A percentile compares a stretch with the other conserved stretches of the same genome.
Evolutionary conservation across 768 basidiomycete genomes (phyloP).

Genomic region (Heimioporus sp.): DNA sequence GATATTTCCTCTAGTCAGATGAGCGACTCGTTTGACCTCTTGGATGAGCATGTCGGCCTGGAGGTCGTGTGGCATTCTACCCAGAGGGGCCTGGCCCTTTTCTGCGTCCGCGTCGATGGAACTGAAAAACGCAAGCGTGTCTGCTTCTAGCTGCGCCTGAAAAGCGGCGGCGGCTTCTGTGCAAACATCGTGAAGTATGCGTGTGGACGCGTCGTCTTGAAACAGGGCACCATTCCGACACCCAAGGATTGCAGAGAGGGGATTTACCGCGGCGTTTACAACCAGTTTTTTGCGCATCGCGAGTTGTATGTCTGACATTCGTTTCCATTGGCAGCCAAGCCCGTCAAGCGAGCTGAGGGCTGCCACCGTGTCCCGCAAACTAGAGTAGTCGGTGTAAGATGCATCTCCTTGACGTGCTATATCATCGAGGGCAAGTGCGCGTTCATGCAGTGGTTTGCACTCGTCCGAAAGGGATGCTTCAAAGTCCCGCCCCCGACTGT

Average conservation of each 20-base stretch:
- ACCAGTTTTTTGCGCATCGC: constrained; percentile 78
- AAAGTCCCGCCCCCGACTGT: constrained; percentile 58
- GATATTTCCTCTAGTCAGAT: constrained; percentile 59
- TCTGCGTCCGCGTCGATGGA: constrained; percentile 25
- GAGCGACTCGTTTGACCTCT: constrained; percentile 59
- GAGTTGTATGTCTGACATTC: constrained; percentile 64
- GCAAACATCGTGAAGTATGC: constrained; percentile 56
- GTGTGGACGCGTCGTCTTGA: constrained; percentile 37
- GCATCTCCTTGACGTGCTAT: constrained; percentile 41
- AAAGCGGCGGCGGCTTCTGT: constrained; percentile 69
- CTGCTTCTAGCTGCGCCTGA: constrained; percentile 45
- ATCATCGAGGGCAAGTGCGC: constrained; percentile 49
- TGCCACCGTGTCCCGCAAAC: constrained; percentile 66
- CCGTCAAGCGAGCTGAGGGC: constrained; percentile 54
- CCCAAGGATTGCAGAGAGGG: constrained; percentile 78
- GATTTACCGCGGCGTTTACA: constrained; percentile 79
- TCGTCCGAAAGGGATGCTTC: constrained; percentile 50
- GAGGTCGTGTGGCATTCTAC: constrained; percentile 48
- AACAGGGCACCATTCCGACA: constrained; percentile 80
- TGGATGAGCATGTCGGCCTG: constrained; percentile 43
- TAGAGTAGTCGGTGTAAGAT: constrained; percentile 46
- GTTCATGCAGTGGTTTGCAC: constrained; percentile 33
- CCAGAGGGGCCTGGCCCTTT: constrained; percentile 26
- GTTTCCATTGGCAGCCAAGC: constrained; percentile 62
- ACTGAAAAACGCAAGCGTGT: constrained; percentile 26